Base-by-base conservation (phyloP, 441 rosid species). In the Capsella rubella region DNA sequence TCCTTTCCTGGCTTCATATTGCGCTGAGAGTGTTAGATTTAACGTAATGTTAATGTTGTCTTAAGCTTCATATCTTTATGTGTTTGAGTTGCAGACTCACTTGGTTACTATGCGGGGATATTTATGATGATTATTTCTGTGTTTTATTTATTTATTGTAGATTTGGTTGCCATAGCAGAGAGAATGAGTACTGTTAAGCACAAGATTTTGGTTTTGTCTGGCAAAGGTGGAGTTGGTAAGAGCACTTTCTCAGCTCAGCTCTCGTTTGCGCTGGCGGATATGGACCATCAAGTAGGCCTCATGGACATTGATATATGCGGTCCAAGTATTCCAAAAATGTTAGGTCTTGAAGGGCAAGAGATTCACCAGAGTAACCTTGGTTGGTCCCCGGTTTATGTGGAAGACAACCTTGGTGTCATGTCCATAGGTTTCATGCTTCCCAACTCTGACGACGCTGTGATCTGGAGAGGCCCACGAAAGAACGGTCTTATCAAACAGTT, bases 391-490 rank as follows among this genome's bases (percentile, higher is more conserved):
- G 91, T 92, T 16, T 95, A 95, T 51, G 92, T 95, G 8, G 97
- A 92, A 80, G 92, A 97, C 55, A 95, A 90, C 74, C 97, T 95
- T 11, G 98, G 98, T 71, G 99, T 95, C 56, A 92, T 95, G 99
- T 92, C 98, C 4, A 86, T 95, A 8, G 99, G 97, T 21, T 90
- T 95, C 84, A 92, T 95, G 99, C 97, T 92, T 37, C 98, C 98
- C 0, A 70, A 88, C 79, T 84, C 97, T 34, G 96, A 95, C 67
- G 98, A 95, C 52, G 98, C 99, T 58, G 98, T 92, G 76, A 91
- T 95, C 78, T 95, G 99, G 99, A 86, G 98, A 77, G 99, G 99
- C 1, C 98, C 97, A 1, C 93, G 99, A 50, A 95, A 95, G 85
- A 95, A 90, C 43, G 90, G 95, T 25, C 88, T 92, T 54, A 95